Conservation (phyloP, 371 early-diverging fungal genomes). For the Mortierella sp. region DNA sequence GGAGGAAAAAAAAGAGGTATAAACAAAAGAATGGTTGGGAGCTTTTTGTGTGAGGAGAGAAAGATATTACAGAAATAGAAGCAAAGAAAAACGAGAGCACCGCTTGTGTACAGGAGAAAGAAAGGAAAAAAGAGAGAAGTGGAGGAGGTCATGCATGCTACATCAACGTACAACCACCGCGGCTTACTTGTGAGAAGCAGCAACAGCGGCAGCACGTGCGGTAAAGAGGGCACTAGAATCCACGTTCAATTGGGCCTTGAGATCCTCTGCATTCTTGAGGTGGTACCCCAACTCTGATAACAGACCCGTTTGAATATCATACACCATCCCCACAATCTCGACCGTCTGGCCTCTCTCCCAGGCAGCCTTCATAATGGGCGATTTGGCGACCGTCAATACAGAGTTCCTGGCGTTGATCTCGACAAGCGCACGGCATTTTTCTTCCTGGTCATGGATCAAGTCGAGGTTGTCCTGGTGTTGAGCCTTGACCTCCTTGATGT, state of each 20-base stretch:
- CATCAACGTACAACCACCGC: not conserved
- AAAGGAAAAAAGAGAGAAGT: not conserved
- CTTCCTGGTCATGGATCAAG: conserved; percentile 56
- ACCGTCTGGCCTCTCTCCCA: conserved; percentile 85
- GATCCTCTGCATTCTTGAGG: conserved; percentile 45
- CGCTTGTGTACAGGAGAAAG: not conserved
- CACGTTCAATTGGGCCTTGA: conserved; percentile 50
- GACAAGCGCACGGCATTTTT: conserved; percentile 67
- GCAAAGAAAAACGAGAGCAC: not conserved
- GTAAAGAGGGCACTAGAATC: conserved; percentile 39
- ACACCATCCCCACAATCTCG: conserved; percentile 89
- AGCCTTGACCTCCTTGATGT: conserved; percentile 82
- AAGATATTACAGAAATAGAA: conserved; percentile 11
- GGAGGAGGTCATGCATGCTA: not conserved
- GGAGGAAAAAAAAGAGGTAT: not conserved
- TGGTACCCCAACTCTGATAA: conserved; percentile 63
- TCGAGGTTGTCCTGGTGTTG: conserved; percentile 68
- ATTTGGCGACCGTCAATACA: conserved; percentile 79
- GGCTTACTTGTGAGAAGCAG: not conserved
- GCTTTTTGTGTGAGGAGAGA: not conserved
- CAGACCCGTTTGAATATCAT: conserved; percentile 79
- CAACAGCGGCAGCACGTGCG: conserved; percentile 13
- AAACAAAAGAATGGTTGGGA: conserved; percentile 1
- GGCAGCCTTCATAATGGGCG: conserved; percentile 87
- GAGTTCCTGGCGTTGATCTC: conserved; percentile 85